These are phyloP conservation scores for Penicillium aurantiogriseum DNA, from an alignment of 2,329 filamentous ascomycete genomes.

Conservation along the genomic window DNA sequence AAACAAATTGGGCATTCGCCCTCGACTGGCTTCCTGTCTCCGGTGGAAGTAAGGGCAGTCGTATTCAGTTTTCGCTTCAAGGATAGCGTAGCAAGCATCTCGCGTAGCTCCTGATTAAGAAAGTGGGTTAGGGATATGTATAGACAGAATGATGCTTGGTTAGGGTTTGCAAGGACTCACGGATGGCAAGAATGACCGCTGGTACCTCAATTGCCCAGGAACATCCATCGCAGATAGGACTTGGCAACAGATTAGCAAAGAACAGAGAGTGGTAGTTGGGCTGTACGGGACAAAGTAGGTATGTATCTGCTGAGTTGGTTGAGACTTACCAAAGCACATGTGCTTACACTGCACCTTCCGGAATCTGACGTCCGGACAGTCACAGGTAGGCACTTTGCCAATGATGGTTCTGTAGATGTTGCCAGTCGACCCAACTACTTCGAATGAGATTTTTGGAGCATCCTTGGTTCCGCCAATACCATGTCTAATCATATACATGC, in stretches of 20 bases:
- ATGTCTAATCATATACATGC: slow-evolving; percentile 59
- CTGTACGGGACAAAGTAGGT: neutral
- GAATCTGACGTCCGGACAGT: slow-evolving; percentile 51
- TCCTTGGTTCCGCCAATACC: slow-evolving; percentile 45
- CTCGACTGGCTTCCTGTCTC: slow-evolving; percentile 57
- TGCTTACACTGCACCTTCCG: slow-evolving; percentile 63
- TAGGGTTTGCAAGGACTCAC: neutral
- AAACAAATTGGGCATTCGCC: slow-evolving; percentile 65
- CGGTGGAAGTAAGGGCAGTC: slow-evolving; percentile 31
- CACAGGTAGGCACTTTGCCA: slow-evolving; percentile 52
- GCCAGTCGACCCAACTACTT: slow-evolving; percentile 60
- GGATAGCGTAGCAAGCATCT: slow-evolving; percentile 56
- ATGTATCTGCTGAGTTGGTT: neutral
- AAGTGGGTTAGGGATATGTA: neutral
- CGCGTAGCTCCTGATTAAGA: slow-evolving; percentile 49
- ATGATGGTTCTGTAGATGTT: slow-evolving; percentile 62
- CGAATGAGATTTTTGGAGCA: slow-evolving; percentile 51
- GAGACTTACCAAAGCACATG: slow-evolving; percentile 53
- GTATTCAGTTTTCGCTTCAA: slow-evolving; percentile 46
- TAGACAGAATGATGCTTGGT: neutral
- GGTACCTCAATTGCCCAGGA: neutral
- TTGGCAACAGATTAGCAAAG: neutral
- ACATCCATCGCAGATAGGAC: neutral
- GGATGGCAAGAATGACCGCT: neutral
- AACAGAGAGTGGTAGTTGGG: too few species aligned